A percentile compares a stretch with the other conserved stretches of the same genome.
Conservation (phyloP, 2,329 filamentous ascomycete species). For the Aspergillus oerlinghausenensis region DNA sequence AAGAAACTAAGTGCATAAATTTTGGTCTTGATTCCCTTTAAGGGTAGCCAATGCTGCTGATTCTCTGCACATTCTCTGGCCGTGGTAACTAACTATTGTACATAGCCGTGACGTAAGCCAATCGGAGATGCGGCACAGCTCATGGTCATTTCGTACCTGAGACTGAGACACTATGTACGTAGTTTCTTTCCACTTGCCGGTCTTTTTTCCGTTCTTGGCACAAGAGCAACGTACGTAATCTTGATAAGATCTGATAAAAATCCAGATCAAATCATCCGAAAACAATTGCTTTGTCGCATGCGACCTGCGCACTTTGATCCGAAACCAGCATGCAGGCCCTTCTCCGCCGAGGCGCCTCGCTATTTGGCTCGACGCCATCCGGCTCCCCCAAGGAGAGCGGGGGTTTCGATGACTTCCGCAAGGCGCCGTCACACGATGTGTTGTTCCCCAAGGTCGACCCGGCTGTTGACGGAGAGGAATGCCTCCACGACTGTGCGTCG, state of each 20-base stretch:
- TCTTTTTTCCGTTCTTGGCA: slow-evolving; percentile 16
- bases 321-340: slow-evolving; percentile 29
- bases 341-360: slow-evolving; percentile 30
- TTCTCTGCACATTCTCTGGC: neutral
- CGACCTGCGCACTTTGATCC: neutral
- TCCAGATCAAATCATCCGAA: neutral
- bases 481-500: slow-evolving; percentile 76
- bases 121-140: neutral
- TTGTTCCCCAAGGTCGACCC: slow-evolving; percentile 74
- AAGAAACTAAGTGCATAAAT: neutral
- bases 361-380: slow-evolving; percentile 27
- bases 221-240: slow-evolving; percentile 15
- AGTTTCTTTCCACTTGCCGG: slow-evolving; percentile 6
- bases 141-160: neutral
- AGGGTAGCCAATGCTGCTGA: neutral
- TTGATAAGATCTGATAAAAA: slow-evolving; percentile 30
- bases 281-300: neutral
- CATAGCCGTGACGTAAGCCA: neutral
- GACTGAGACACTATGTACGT: neutral
- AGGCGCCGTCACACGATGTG: slow-evolving; percentile 42
- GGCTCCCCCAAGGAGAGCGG: slow-evolving; percentile 16
- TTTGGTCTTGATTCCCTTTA: neutral
- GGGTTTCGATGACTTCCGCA: slow-evolving; percentile 40
- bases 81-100: no score
- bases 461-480: slow-evolving; percentile 81